Percentiles rank a stretch among this genome's conserved stretches.
Conservation (phyloP, 495 filamentous ascomycete genomes). For the Diplogelasinospora grovesii region DNA sequence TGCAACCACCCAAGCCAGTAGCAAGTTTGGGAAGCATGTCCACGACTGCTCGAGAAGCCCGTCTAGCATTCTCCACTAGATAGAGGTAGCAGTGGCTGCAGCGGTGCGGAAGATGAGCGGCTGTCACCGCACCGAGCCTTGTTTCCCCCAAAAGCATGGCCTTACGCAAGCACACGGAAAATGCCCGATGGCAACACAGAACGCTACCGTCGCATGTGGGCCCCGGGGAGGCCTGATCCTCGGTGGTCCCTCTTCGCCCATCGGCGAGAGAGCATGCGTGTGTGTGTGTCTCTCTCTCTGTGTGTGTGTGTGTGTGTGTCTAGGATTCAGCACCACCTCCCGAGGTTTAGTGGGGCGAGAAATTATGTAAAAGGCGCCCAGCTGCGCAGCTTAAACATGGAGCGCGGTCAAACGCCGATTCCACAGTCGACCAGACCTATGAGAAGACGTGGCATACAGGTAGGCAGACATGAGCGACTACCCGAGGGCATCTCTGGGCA, state of each 20-base stretch:
- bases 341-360: slow-evolving; percentile 1
- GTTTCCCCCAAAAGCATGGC: slow-evolving; percentile 26
- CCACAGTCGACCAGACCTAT: slow-evolving; percentile 16
- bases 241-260: no score
- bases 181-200: slow-evolving; percentile 26
- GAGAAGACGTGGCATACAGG: slow-evolving; percentile 28
- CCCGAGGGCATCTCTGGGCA: slow-evolving; percentile 14
- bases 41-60: background rate
- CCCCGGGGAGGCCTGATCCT: background rate
- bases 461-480: slow-evolving; percentile 9
- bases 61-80: slow-evolving; percentile 18
- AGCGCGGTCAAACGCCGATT: background rate
- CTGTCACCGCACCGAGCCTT: slow-evolving; percentile 30
- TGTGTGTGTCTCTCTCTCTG: no score
- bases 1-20: slow-evolving; percentile 13
- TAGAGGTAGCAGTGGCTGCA: slow-evolving; percentile 16
- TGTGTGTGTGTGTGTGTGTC: slow-evolving; percentile 1
- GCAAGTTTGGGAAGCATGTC: slow-evolving; percentile 28
- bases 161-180: slow-evolving; percentile 29
- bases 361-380: background rate
- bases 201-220: slow-evolving; percentile 4
- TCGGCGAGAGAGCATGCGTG: no score
- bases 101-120: slow-evolving; percentile 29
- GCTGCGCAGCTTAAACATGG: no score
- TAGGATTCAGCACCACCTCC: background rate